A percentile compares a stretch with the other conserved stretches of the same genome.
phyloP scores from a whole-genome alignment of 257 asterid genomes.

The Przewalskia tangutica region DNA sequence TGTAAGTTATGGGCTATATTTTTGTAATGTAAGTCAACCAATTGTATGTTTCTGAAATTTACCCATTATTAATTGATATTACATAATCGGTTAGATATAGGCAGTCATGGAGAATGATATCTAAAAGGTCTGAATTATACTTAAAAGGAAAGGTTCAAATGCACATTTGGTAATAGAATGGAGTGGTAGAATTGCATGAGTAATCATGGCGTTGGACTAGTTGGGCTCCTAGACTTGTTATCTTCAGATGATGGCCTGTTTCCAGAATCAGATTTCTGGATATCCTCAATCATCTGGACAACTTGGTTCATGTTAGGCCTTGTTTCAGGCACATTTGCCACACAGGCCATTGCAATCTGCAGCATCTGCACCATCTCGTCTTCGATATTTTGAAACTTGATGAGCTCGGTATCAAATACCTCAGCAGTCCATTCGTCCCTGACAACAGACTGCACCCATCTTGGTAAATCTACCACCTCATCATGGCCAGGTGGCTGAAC shows the following conservation, averaged over 20 bases:
- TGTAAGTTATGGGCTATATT: too few relatives aligned
- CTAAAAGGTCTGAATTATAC: neutral
- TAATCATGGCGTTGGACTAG: conserved; percentile 15
- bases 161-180: neutral
- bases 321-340: conserved; percentile 36
- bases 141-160: neutral
- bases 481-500: conserved; percentile 38
- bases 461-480: conserved; percentile 45
- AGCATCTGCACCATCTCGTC: conserved; percentile 74
- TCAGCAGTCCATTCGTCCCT: conserved; percentile 80
- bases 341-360: conserved; percentile 68
- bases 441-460: conserved; percentile 67
- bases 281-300: conserved; percentile 46
- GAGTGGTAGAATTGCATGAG: neutral
- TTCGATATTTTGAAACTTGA: conserved; percentile 36
- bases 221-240: conserved; percentile 30
- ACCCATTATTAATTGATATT: neutral
- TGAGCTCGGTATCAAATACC: conserved; percentile 50
- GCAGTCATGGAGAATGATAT: conserved; percentile 1
- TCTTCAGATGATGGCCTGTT: conserved; percentile 29
- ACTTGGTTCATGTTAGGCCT: conserved; percentile 56
- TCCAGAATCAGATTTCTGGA: conserved; percentile 29
- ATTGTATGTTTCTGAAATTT: too few relatives aligned
- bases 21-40: too few relatives aligned
- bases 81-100: neutral